Base-by-base conservation (phyloP, 2,329 filamentous ascomycete genomes). In the Ceratocystis cacaofunesta region DNA sequence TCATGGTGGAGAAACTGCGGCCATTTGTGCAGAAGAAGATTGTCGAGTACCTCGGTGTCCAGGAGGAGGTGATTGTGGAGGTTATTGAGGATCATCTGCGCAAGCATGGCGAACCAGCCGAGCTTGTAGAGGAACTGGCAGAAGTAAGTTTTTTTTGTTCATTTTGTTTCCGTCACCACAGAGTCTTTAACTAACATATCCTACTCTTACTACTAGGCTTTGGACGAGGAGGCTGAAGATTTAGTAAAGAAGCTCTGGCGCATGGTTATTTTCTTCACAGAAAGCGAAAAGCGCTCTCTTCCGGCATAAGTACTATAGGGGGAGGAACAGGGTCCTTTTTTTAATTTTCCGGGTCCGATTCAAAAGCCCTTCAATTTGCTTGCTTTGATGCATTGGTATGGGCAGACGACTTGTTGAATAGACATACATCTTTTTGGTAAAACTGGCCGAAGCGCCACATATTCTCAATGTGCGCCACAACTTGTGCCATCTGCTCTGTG, bases 21-120 rank as follows among this genome's bases (percentile, higher is more conserved):
- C 92, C 92, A 36, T 99, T 96, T 77, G 90, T 97, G 66, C 91
- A 96, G 79, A 95, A 95, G 82, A 99, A 97, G 81, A 90, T 97
- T 70, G 87, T 99, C 68, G 94, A 99, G 75, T 95, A 94, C 71
- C 82, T 99, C 61, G 95, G 95, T 67, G 89, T 99, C 66, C 91
- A 97, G 76, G 94, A 99, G 75, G 90, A 97, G 76, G 86, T 96
- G 77, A 79, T 99, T 61, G 91, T 99, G 41, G 92, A 96, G 72
- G 87, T 94, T 55, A 90, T 97, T 48, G 87, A 96, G 72, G 88
- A 91, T 71, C 90, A 95, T 75, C 78, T 99, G 68, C 83, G 87
- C 69, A 86, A 85, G 70, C 85, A 87, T 70, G 86, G 85, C 30
- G 82, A 81, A 68, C 89, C 94, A n/a, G 82, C 85, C 68, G 88